phyloP scores from a whole-genome alignment of 148 eudicot species.

The Fagopyrum tataricum region DNA sequence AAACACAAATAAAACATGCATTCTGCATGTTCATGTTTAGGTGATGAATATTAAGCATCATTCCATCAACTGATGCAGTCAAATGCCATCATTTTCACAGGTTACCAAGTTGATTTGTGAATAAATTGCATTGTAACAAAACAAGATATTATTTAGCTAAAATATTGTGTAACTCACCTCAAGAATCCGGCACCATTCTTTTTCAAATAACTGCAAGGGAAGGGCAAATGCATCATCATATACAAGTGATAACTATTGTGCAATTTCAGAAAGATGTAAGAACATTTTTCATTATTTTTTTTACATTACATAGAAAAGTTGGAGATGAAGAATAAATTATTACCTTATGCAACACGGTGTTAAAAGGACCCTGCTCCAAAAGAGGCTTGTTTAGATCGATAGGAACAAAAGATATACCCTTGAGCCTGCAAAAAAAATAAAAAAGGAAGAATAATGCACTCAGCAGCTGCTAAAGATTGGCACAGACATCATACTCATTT shows the following conservation, averaged over 20 bases:
- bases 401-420: conserved; percentile 82
- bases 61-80: neutral
- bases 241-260: neutral
- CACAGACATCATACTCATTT: neutral
- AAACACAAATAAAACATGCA: neutral
- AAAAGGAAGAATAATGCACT: neutral
- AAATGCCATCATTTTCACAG: neutral
- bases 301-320: neutral
- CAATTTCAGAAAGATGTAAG: neutral
- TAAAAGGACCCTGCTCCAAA: conserved; percentile 94
- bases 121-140: neutral
- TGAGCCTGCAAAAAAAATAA: conserved; percentile 45
- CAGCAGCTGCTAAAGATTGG: conserved; percentile 2
- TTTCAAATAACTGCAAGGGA: conserved; percentile 69
- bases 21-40: neutral
- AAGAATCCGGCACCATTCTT: conserved; percentile 75
- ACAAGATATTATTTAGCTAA: too few species aligned
- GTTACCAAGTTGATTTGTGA: neutral
- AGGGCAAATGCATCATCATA: neutral
- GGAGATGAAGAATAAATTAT: conserved; percentile 5
- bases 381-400: conserved; percentile 75
- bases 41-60: neutral
- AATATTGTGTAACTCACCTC: conserved; percentile 52
- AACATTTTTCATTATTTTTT: neutral
- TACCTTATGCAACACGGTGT: conserved; percentile 91